Base-by-base conservation (phyloP, 2,329 filamentous ascomycete genomes). In the Colletotrichum limetticola region DNA sequence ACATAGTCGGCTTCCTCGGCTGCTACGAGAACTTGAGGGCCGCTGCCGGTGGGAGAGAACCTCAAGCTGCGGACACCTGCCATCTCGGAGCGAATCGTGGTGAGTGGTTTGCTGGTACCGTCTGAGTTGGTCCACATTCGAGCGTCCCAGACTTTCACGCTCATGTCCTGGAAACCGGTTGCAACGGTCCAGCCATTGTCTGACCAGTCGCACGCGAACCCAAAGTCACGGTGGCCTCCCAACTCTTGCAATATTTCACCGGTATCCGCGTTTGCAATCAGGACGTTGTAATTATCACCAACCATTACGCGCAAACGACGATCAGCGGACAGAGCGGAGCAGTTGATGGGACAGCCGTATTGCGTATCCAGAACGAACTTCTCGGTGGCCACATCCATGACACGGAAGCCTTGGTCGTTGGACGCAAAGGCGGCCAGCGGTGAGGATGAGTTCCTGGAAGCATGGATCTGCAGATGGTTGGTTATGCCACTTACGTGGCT, bases 121-220 rank as follows among this genome's bases (percentile, higher is more conserved):
- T 87, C 83, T 9, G 87, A 86, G 67, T 87, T 83, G 57, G 83
- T 86, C 91, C 92, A 94, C 66, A 89, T 90, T 9, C 94, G 88
- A 8, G 93, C 92, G 79, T 96, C 94, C 91, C 92, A 95, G 61
- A 96, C 90, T 75, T 91, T 90, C 76, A 95, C 87, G 32, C 87
- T 88, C 79, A 88, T 92, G 80, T 96, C 94, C 80, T 96, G 93
- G 74, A 92, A 92, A 26, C 91, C 93, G 0, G 94, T 95, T 14
- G 94, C 94, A 24, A 95, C 88, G 14, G 91, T 92, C 83, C 91
- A 91, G 37, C 93, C 93, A 78, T 95, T 92, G 66, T 93, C 91
- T 22, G 93, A 92, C 94, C 94, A 96, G 76, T 92, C 93, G 77
- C 92, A 95, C 1, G 93, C 91, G 77, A 95, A 96, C 2, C 91